Evolutionary conservation across 2,329 filamentous ascomycete species (phyloP), one percentile per base, ranked within the genome.

Genomic region (Cytospora mali): DNA sequence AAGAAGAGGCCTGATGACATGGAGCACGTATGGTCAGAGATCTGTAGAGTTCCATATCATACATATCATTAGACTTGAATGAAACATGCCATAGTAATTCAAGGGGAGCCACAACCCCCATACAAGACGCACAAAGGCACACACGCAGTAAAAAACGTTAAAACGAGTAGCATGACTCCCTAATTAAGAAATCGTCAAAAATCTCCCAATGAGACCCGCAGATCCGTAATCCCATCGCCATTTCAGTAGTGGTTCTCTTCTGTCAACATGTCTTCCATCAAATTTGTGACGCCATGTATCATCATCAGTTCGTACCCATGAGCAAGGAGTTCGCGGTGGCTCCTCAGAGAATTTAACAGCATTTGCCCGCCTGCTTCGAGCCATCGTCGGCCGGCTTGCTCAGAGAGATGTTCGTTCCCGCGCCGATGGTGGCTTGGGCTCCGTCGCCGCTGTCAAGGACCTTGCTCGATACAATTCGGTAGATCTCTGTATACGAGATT

Each of bases 381-480:
- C 80, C 79, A 72, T 92, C 85, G 71, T 95, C 91, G 69, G 90
- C 87, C 57, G 92, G 87, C 80, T 94, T 92, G 84, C 87, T 94
- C 72, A 97, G 89, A 68, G 92, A 89, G 73, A 98, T 91, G 76
- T 91, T 92, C 71, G 87, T 89, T 72, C 92, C 90, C 69, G 90
- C 87, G 69, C 88, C 88, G 72, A 95, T 90, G 69, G 90, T 89
- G 73, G 90, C 89, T 75, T 92, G 90, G 68, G 89, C 84, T 66
- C 87, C 86, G 71, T 97, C 93, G 74, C 91, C 92, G 74, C 90
- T 91, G 76, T 97, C 94, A 72, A 98, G 88, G 49, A 93, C 92
- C 85, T 98, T 98, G 86, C 91, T 95, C 62, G 94, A 98, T 68
- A 99, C 95, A 72, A 99, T 99, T 74, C 93, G 91, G 85, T 98